Conservation (phyloP, 2,329 filamentous ascomycete genomes). For the Xylariaceae sp. region DNA sequence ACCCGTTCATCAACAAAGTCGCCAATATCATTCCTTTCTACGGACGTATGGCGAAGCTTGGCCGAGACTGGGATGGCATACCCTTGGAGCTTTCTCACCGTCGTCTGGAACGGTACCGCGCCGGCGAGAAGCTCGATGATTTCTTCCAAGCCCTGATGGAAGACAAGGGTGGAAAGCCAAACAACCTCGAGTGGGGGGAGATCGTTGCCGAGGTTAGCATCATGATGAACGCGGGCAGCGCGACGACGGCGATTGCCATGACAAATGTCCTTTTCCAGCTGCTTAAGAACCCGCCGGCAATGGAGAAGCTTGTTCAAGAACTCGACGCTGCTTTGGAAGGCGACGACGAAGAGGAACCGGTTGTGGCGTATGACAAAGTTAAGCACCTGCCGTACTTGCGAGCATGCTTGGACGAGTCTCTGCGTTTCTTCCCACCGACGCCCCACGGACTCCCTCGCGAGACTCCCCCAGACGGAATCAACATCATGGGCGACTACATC, state of each 20-base stretch:
- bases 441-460: constrained; percentile 47
- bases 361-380: constrained; percentile 54
- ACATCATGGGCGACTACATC: constrained; percentile 49
- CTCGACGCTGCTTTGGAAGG: constrained; percentile 38
- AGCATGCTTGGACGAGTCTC: constrained; percentile 53
- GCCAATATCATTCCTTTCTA: too few species aligned
- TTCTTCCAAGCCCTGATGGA: constrained; percentile 62
- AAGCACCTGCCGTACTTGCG: constrained; percentile 55
- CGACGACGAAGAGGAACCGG: constrained; percentile 44
- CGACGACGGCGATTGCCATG: constrained; percentile 53
- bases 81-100: constrained; percentile 47
- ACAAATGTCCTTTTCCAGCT: constrained; percentile 57
- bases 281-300: constrained; percentile 32
- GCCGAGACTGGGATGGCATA: too few species aligned
- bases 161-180: constrained; percentile 43
- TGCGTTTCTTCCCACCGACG: constrained; percentile 49
- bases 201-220: constrained; percentile 58
- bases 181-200: constrained; percentile 58
- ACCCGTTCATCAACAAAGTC: too few species aligned
- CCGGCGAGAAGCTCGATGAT: constrained; percentile 59
- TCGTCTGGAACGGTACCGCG: constrained; percentile 46
- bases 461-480: constrained; percentile 47
- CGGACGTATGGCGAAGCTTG: too few species aligned
- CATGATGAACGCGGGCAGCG: constrained; percentile 56
- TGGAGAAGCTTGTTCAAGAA: too few species aligned